These are phyloP conservation scores for Aethionema arabicum DNA, from an alignment of 345 rosid species.

Conservation along the genomic window DNA sequence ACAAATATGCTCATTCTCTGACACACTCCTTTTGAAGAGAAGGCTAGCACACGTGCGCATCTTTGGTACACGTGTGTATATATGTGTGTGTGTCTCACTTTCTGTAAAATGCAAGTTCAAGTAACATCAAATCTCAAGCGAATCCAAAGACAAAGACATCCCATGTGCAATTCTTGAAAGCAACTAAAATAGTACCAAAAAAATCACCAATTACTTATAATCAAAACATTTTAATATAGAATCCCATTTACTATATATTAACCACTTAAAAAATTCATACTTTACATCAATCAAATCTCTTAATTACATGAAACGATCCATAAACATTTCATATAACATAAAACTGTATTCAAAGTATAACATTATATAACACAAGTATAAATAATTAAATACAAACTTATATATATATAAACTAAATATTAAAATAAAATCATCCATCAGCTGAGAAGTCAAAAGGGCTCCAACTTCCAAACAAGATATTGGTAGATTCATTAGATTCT, in stretches of 20 bases:
- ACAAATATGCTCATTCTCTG: slow-evolving; percentile 40
- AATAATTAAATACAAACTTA: slow-evolving; percentile 20
- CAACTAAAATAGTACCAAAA: slow-evolving; percentile 28
- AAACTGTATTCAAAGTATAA: background rate
- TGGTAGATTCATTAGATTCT: slow-evolving; percentile 36
- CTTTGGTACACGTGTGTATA: slow-evolving; percentile 27
- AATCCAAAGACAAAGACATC: slow-evolving; percentile 39
- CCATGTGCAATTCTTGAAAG: slow-evolving; percentile 31
- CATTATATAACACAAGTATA: slow-evolving; percentile 24
- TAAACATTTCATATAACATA: slow-evolving; percentile 11
- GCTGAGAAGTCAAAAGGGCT: slow-evolving; percentile 39
- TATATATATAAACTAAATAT: slow-evolving; percentile 9
- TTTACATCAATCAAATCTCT: slow-evolving; percentile 8
- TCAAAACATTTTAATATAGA: too few species aligned
- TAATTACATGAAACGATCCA: slow-evolving; percentile 30
- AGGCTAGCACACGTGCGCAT: slow-evolving; percentile 24
- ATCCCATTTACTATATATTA: background rate
- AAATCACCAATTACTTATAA: background rate
- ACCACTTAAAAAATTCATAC: slow-evolving; percentile 11
- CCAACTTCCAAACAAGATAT: slow-evolving; percentile 41
- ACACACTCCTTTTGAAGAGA: slow-evolving; percentile 27
- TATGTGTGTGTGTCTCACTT: slow-evolving; percentile 9
- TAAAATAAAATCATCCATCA: slow-evolving; percentile 24
- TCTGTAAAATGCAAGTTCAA: slow-evolving; percentile 31
- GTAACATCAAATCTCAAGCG: slow-evolving; percentile 37